Conservation (phyloP, 2,329 filamentous ascomycete genomes). For the Myriosclerotinia duriaeana region DNA sequence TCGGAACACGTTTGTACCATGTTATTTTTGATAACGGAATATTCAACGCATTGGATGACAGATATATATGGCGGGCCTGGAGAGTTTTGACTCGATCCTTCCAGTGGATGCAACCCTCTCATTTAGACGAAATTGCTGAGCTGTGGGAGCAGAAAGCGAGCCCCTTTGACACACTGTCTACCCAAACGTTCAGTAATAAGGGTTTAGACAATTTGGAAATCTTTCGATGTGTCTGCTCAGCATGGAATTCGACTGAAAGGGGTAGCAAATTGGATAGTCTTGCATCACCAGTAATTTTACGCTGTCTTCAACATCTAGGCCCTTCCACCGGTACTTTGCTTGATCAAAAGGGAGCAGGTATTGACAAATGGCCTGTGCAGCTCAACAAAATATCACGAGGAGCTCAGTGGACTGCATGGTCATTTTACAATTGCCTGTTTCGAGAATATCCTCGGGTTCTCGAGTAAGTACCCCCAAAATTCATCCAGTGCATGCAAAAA, state of each 20-base stretch:
- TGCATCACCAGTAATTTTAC: constrained; percentile 27
- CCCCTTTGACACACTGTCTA: constrained; percentile 30
- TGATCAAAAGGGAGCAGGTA: background rate
- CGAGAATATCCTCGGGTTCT: constrained; percentile 36
- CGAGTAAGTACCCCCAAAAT: constrained; percentile 27
- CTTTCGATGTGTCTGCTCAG: constrained; percentile 34
- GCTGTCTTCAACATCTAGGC: constrained; percentile 27
- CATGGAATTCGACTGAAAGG: constrained; percentile 31
- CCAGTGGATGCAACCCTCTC: constrained; percentile 27
- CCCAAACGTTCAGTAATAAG: background rate
- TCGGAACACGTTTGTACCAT: constrained; percentile 41
- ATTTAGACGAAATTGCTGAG: constrained; percentile 29
- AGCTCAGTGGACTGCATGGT: constrained; percentile 33
- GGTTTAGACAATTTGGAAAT: constrained; percentile 33
- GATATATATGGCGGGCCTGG: constrained; percentile 39
- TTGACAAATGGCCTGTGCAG: constrained; percentile 16
- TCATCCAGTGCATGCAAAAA: background rate
- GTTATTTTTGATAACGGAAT: constrained; percentile 37
- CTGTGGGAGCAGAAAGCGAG: constrained; percentile 30
- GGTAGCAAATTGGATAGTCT: constrained; percentile 25
- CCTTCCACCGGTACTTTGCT: constrained; percentile 26
- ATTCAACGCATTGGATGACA: constrained; percentile 31
- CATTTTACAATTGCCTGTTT: constrained; percentile 32
- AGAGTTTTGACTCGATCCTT: constrained; percentile 35
- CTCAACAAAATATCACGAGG: constrained; percentile 27